These are phyloP conservation scores for Iris pallida DNA, from an alignment of 116 monocot genomes.

Conservation along the genomic window DNA sequence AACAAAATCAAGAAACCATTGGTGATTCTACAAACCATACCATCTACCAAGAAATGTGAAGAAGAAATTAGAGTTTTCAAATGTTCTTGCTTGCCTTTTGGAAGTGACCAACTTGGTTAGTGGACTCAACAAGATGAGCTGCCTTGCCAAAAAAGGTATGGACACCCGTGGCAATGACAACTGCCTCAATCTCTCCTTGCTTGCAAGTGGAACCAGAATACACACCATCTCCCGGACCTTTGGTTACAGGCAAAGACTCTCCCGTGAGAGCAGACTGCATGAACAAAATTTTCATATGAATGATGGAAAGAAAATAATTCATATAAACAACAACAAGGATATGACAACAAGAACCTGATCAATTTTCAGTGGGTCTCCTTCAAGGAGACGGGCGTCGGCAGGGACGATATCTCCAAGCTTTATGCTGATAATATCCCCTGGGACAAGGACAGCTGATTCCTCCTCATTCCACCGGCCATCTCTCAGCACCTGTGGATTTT, in stretches of 20 bases:
- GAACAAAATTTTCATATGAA: not conserved
- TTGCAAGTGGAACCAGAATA: constrained; percentile 86
- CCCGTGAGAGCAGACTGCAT: constrained; percentile 89
- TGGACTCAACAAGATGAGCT: constrained; percentile 76
- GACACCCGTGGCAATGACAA: constrained; percentile 79
- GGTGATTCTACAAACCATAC: not conserved
- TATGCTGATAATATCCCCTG: constrained; percentile 93
- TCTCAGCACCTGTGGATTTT: constrained; percentile 63
- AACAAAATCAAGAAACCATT: not conserved
- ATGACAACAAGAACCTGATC: constrained; percentile 60
- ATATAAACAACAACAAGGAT: constrained; percentile 1
- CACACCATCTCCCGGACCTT: constrained; percentile 78
- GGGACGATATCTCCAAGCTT: constrained; percentile 97
- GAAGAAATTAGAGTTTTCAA: not conserved
- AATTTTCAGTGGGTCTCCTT: constrained; percentile 95
- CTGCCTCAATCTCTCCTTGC: constrained; percentile 76
- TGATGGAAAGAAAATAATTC: not conserved
- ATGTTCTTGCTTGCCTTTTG: constrained; percentile 46
- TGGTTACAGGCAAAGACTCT: constrained; percentile 89
- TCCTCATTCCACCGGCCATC: constrained; percentile 90
- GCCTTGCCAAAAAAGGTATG: constrained; percentile 89
- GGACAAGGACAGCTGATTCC: constrained; percentile 81
- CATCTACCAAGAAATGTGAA: not conserved
- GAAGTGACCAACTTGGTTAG: constrained; percentile 83
- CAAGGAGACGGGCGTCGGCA: constrained; percentile 91